Evolutionary conservation across 1,284 basidiomycete genomes (phyloP).

Genomic region (Sporisorium graminicola): DNA sequence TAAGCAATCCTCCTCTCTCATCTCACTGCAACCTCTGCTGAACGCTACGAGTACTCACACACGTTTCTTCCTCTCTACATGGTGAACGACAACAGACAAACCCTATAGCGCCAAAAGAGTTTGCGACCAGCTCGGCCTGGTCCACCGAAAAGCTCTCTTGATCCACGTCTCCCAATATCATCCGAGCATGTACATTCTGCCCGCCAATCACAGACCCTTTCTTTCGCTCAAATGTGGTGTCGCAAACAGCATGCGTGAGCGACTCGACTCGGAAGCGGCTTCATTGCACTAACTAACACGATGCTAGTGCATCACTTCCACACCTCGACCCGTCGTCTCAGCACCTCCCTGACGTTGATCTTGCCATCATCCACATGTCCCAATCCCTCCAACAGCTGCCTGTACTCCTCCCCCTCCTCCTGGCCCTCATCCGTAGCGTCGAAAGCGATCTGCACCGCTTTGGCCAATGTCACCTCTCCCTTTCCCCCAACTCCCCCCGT

Average conservation of each 20-base stretch:
- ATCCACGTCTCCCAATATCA: neutral
- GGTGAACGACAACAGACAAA: conserved; percentile 42
- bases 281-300: too few relatives aligned
- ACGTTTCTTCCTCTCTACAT: neutral
- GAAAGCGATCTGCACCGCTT: conserved; percentile 34
- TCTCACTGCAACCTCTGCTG: neutral
- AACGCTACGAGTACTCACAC: neutral
- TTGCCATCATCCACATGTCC: conserved; percentile 21
- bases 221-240: neutral
- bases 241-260: neutral
- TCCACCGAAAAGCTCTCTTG: conserved; percentile 57
- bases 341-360: conserved; percentile 34
- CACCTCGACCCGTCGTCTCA: conserved; percentile 38
- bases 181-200: neutral
- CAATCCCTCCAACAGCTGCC: conserved; percentile 12
- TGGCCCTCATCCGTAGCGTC: conserved; percentile 14
- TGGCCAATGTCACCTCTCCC: conserved; percentile 19
- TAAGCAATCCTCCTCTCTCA: too few relatives aligned
- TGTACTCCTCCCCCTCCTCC: conserved; percentile 14
- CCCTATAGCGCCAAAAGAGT: conserved; percentile 61
- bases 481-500: neutral
- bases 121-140: conserved; percentile 68
- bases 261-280: neutral
- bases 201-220: neutral
- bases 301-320: conserved; percentile 27